Evolutionary conservation across 768 basidiomycete genomes (phyloP).

Genomic region (Rhizopogon sp.): DNA sequence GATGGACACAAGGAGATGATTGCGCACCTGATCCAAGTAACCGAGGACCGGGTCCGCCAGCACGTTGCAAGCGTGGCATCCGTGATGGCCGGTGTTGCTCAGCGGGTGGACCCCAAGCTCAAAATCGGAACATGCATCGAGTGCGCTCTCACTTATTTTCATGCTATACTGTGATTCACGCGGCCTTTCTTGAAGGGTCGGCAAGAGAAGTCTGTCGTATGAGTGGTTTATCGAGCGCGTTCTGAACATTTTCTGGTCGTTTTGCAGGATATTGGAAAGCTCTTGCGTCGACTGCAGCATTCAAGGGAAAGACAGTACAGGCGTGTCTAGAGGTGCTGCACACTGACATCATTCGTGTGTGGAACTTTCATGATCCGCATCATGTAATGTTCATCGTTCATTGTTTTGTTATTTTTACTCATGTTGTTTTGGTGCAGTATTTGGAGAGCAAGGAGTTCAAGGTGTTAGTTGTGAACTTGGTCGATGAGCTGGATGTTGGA

Average conservation of each 20-base stretch:
- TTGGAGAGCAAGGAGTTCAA: conserved; percentile 1
- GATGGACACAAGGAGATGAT: too few relatives aligned
- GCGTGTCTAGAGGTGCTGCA: too few relatives aligned
- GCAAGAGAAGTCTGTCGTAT: conserved; percentile 2
- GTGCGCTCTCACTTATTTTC: background rate
- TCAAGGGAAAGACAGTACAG: too few relatives aligned
- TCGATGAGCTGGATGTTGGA: background rate
- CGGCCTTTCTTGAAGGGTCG: background rate
- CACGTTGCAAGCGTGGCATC: background rate
- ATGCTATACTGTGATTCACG: background rate
- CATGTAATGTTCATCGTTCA: too few relatives aligned
- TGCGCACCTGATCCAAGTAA: background rate
- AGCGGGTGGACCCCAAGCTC: too few relatives aligned
- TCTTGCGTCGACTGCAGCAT: too few relatives aligned
- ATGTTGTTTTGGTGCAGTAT: background rate
- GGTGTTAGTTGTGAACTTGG: background rate
- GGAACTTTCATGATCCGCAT: too few relatives aligned
- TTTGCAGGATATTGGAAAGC: conserved; percentile 14
- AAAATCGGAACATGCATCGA: conserved; percentile 3
- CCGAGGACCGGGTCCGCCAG: background rate
- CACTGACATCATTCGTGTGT: too few relatives aligned
- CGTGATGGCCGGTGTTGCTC: background rate
- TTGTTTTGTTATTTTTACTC: background rate
- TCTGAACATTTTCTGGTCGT: background rate
- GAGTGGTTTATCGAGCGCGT: background rate